Base-by-base conservation (phyloP, 2,329 filamentous ascomycete species). In the Pleoardoris graminearum region DNA sequence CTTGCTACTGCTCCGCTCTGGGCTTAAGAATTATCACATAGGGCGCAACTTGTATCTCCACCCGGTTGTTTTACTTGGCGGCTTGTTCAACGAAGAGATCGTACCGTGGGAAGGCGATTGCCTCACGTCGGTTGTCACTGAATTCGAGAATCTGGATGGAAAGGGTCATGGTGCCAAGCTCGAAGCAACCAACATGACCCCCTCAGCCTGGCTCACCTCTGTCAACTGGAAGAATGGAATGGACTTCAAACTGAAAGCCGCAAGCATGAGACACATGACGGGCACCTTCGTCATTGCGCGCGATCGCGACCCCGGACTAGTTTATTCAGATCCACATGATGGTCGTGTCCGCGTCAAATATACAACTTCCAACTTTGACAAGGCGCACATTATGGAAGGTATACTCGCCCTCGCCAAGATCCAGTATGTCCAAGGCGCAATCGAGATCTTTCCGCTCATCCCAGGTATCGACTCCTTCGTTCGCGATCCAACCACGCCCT, bases 31-130 rank as follows among this genome's bases (percentile, higher is more conserved):
- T 68, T 80, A 80, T 3, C 86, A 96, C 51, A 87, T 97, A 57
- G 93, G 93, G 22, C 82, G 81, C 7, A 90, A 97, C 63, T 82
- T 97, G 3, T 80, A 94, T 63, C 73, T 96, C 0, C 93, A 97
- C 66, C 93, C 93, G 1, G 86, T 85, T 65, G 66, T 68, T 3
- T 57, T 82, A 46, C 58, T 80, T 10, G 77, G 73, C 29, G 88
- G 82, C 2, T 78, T 86, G n/a, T 91, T 87, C 71, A 79, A 87
- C 27, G 80, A 91, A 53, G 85, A 89, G 30, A 80, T 86, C 17
- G 81, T 80, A n/a, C 75, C 72, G 1, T 79, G 80, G 80, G 79
- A 85, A 80, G 88, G 91, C 14, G 82, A 85, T 1, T 92, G 92
- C 61, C 83, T 97, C 53, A 97, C 92, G 0, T 83, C 85, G 3